These are phyloP conservation scores for Cryptosporidium andersoni DNA, from an alignment of 169 alveolate genomes.

Conservation along the genomic window DNA sequence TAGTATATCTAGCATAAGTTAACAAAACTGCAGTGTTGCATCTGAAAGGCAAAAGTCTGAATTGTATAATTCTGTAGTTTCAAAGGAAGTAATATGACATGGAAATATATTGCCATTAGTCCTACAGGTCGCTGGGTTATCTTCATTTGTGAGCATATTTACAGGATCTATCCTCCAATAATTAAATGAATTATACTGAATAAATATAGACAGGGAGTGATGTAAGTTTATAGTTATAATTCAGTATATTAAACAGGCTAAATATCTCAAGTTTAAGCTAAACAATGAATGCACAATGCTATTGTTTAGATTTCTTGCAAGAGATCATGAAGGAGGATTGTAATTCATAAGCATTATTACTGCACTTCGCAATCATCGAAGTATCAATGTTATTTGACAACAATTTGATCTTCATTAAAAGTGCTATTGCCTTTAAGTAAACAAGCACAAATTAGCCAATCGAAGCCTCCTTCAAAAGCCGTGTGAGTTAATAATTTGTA, in stretches of 20 bases:
- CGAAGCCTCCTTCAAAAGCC: conserved; percentile 27
- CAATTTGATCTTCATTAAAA: conserved; percentile 47
- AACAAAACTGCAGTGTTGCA: no score
- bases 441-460: conserved; percentile 56
- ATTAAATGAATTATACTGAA: conserved; percentile 64
- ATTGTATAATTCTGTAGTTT: no score
- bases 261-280: neutral
- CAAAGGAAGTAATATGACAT: no score
- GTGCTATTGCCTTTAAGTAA: neutral
- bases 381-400: conserved; percentile 9
- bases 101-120: no score
- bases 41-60: no score
- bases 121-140: neutral
- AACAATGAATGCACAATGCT: conserved; percentile 16
- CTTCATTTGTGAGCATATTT: neutral
- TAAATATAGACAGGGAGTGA: conserved; percentile 3
- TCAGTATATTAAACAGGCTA: neutral
- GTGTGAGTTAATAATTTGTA: conserved; percentile 47
- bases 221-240: neutral
- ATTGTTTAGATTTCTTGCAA: no score
- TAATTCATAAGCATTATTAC: neutral
- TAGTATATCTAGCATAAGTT: no score
- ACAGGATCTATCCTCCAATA: conserved; percentile 60
- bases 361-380: neutral
- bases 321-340: no score